Evolutionary conservation across 495 filamentous ascomycete species (phyloP), one percentile per base, ranked within the genome.

Genomic region (Penicillium dipodomyicola): DNA sequence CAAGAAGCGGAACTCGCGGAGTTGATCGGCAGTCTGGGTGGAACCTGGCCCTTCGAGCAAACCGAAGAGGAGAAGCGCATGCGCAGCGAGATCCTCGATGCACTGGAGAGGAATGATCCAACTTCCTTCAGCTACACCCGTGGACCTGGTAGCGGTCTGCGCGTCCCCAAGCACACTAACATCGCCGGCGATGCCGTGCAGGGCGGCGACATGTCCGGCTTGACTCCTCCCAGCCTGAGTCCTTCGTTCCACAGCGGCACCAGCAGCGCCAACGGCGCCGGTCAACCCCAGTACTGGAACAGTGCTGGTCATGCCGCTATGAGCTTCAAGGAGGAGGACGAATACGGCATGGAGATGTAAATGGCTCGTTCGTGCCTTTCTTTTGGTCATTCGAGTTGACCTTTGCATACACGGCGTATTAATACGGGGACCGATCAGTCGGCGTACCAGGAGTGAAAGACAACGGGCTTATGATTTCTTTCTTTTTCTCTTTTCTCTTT

Each of bases 1-100:
- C 91, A 96, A 66, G 88, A 96, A 67, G 84, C 91, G 19, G 87
- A 96, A 61, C 81, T 97, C 40, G 82, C 84, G 43, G 86, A 92
- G 49, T 72, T 85, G 44, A 83, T 97, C 56, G 70, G 78, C 33
- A 84, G 84, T 47, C 76, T 89, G 0, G 91, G 91, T 20, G 85
- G 84, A 17, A 80, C 72, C 5, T 89, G 87, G 67, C 91, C 91
- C 0, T 92, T 94, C 61, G 87, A 94, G 57, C 80, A 87, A 49
- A 91, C 86, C 6, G 94, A 98, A 64, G 94, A 97, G 35, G 94
- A 98, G 70, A 87, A 86, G 65, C 87, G 94, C 19, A 97, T 98
- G 94, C 88, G 90, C 41, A 90, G 85, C 9, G 94, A 98, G 72
- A 83, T 98, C 29, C 77, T 90, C 58, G 89, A 92, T 61, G 88